These are phyloP conservation scores for Penicillium soppii DNA, from an alignment of 495 filamentous ascomycete genomes.

Conservation along the genomic window DNA sequence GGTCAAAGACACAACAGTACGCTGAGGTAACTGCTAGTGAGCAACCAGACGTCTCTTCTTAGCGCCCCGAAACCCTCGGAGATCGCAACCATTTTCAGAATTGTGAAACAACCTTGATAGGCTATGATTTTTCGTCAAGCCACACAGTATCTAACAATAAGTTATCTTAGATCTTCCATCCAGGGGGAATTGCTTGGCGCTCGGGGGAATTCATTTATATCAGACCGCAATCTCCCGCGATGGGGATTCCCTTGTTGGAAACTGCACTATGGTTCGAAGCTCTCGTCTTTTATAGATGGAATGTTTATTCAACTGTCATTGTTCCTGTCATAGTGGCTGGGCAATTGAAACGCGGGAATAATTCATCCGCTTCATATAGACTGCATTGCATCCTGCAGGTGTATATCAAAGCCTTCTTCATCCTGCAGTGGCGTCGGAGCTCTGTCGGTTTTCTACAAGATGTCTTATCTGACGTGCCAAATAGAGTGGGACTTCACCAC, in stretches of 20 bases:
- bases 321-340: not conserved
- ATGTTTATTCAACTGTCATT: not conserved
- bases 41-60: too few species aligned
- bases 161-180: not conserved
- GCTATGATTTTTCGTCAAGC: slow-evolving; percentile 3
- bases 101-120: not conserved
- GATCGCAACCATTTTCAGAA: not conserved
- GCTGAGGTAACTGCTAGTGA: too few species aligned
- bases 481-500: not conserved
- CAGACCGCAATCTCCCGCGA: slow-evolving; percentile 13
- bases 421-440: not conserved
- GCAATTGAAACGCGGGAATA: not conserved
- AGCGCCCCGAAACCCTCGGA: not conserved
- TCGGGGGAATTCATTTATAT: slow-evolving; percentile 17
- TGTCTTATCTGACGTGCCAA: slow-evolving; percentile 1
- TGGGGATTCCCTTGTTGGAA: slow-evolving; percentile 5
- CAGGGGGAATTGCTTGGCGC: slow-evolving; percentile 8
- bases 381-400: not conserved
- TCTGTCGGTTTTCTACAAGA: not conserved
- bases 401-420: not conserved
- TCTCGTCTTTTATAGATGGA: not conserved
- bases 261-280: not conserved
- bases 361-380: not conserved
- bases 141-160: too few species aligned
- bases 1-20: too few species aligned